Evolutionary conservation across 176 grass and related monocot species (phyloP).

Genomic region (Musa schizocarpa): DNA sequence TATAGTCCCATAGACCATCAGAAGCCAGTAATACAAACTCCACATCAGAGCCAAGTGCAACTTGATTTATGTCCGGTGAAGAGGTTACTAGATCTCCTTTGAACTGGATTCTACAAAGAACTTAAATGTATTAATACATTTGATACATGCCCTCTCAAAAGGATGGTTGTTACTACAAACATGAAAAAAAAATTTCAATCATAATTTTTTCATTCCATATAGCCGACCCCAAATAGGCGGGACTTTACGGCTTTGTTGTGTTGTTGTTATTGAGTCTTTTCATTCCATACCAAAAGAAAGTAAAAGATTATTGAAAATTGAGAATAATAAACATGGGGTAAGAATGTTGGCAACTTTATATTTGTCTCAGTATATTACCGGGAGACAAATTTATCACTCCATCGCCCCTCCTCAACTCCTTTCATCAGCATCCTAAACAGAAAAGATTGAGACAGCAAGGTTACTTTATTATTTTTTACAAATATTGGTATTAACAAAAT

Average conservation of each 20-base stretch:
- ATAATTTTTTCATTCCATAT: no score
- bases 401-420: constrained; percentile 77
- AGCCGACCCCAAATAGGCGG: no score
- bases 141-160: neutral
- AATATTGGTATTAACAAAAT: neutral
- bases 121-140: neutral
- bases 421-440: constrained; percentile 64
- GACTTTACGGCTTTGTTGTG: no score
- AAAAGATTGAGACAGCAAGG: constrained; percentile 18
- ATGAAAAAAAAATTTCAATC: neutral
- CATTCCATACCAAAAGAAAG: neutral
- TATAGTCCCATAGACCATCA: constrained; percentile 97
- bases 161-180: neutral
- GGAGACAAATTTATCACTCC: constrained; percentile 82
- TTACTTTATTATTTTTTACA: constrained; percentile 13
- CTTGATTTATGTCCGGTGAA: constrained; percentile 59
- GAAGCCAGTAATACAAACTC: constrained; percentile 82
- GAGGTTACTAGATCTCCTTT: constrained; percentile 61
- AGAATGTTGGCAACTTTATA: neutral
- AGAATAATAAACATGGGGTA: neutral
- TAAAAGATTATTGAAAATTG: neutral
- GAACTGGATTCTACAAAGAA: constrained; percentile 65
- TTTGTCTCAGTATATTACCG: constrained; percentile 28
- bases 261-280: no score
- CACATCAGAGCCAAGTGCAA: constrained; percentile 68